A percentile compares a stretch with the other conserved stretches of the same genome.
Conservation (phyloP, 2,329 filamentous ascomycete genomes). For the Tetracladium maxilliforme region DNA sequence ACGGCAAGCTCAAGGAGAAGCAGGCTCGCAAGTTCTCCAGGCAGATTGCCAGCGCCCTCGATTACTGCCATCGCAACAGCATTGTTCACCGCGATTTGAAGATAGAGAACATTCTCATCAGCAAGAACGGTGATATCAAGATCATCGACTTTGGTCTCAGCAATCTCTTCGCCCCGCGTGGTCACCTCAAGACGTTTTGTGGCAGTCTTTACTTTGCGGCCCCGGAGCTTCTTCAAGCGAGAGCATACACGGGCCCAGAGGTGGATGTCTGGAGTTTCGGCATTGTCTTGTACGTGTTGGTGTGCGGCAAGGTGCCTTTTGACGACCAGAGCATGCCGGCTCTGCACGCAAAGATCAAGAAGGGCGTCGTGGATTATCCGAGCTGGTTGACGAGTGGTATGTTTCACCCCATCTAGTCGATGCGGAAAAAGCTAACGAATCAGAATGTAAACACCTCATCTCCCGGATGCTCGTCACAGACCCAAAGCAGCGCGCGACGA, state of each 20-base stretch:
- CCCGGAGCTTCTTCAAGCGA: slow-evolving; percentile 83
- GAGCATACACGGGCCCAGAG: slow-evolving; percentile 88
- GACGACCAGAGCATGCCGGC: slow-evolving; percentile 99
- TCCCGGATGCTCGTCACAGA: slow-evolving; percentile 94
- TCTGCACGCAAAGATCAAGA: slow-evolving; percentile 96
- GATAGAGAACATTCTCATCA: slow-evolving; percentile 98
- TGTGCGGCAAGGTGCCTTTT: slow-evolving; percentile 96
- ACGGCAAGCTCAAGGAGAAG: slow-evolving; percentile 94
- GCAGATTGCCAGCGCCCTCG: slow-evolving; percentile 89
- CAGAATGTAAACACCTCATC: slow-evolving; percentile 88
- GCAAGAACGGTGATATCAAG: slow-evolving; percentile 97
- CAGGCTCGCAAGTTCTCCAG: slow-evolving; percentile 95
- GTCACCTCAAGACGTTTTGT: slow-evolving; percentile 89
- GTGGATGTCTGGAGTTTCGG: slow-evolving; percentile 99
- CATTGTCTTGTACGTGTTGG: slow-evolving; percentile 91
- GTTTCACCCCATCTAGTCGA: too few relatives aligned
- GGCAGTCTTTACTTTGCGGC: slow-evolving; percentile 96
- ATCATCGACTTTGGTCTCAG: slow-evolving; percentile 98
- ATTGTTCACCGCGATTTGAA: slow-evolving; percentile 96
- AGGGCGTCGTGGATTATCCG: slow-evolving; percentile 88
- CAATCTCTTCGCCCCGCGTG: slow-evolving; percentile 80
- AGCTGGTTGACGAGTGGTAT: slow-evolving; percentile 80
- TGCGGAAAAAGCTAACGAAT: too few relatives aligned
- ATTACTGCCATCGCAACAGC: slow-evolving; percentile 96
- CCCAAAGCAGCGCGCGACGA: slow-evolving; percentile 69